Evolutionary conservation across 1,284 basidiomycete species (phyloP), one percentile per base, ranked within the genome.

Genomic region (Meira nashicola): DNA sequence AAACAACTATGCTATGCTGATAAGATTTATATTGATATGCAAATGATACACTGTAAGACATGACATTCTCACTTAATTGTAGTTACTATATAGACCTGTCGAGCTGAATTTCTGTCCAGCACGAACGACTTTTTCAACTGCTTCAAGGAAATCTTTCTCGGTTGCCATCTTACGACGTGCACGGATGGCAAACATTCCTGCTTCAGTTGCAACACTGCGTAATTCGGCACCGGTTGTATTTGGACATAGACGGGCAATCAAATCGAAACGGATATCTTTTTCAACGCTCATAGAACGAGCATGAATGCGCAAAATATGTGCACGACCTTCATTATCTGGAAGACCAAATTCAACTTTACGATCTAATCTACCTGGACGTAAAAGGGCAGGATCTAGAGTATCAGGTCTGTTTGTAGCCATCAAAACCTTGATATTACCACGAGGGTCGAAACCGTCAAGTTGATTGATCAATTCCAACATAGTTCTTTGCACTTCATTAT

Each of bases 341-440:
- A 97, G 80, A 46, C 88, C 87, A 80, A 99, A 99, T 78, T 99
- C 95, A 46, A 99, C 89, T 44, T 92, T 86, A 70, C 95, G 86
- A 80, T 99, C 95, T 41, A 99, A 82, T 80, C 95, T 89, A 63
- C 95, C 95, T 9, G 95, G 95, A 67, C 95, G 89, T 49, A 99
- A 83, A 15, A 99, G 83, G 6, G 95, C 95, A 54, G 95, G 95
- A 79, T 99, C 95, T 54, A 99, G 84, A 0, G 95, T 98, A 80
- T 99, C 95, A 19, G 95, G 95, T 80, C 94, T 92, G 82, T 99
- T 98, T 10, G 95, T 98, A 39, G 95, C 95, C 95, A 99, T 99
- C 57, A 98, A 84, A 41, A 99, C 94, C 81, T 99, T 99, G 82
- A 99, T 98, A 79, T 98, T 98, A 17, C 95, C 95, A 81, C 95